Conservation (phyloP, 2,329 filamentous ascomycete genomes). For the Paraphaeosphaeria sporulosa region DNA sequence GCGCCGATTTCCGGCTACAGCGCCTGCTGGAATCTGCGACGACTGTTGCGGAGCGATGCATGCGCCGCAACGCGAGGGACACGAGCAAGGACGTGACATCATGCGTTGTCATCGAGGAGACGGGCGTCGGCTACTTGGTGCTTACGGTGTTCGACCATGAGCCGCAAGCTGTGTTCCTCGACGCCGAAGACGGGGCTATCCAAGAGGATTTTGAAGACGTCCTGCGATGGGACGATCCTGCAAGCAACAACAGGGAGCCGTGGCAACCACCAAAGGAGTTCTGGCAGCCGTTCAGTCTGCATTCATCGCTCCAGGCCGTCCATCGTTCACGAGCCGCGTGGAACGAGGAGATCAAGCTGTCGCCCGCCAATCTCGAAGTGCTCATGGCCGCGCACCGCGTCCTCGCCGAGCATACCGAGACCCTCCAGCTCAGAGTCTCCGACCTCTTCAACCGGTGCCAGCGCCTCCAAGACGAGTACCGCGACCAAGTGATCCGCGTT, state of each 20-base stretch:
- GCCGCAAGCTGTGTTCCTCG: conserved; percentile 60
- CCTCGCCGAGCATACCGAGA: conserved; percentile 73
- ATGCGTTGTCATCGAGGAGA: conserved; percentile 63
- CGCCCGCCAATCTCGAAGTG: conserved; percentile 73
- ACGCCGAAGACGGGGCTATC: conserved; percentile 48
- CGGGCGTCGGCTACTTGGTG: conserved; percentile 65
- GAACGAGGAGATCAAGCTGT: conserved; percentile 73
- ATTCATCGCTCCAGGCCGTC: conserved; percentile 65
- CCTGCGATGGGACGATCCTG: conserved; percentile 26
- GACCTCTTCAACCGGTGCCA: conserved; percentile 77
- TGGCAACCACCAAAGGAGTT: conserved; percentile 71
- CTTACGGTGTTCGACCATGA: conserved; percentile 58
- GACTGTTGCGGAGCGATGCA: conserved; percentile 57
- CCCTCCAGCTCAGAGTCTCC: conserved; percentile 72
- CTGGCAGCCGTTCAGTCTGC: conserved; percentile 64
- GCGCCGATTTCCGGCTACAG: conserved; percentile 64
- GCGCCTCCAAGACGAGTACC: conserved; percentile 71
- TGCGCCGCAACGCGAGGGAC: conserved; percentile 45
- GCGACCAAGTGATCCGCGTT: conserved; percentile 71
- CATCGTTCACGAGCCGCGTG: conserved; percentile 68
- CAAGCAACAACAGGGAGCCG: conserved; percentile 66
- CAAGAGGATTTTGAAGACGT: conserved; percentile 38
- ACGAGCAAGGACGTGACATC: conserved; percentile 50
- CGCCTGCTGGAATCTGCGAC: conserved; percentile 62
- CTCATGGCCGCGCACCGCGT: conserved; percentile 77